A percentile compares a stretch with the other conserved stretches of the same genome.
phyloP scores from a whole-genome alignment of 2,329 filamentous ascomycete genomes.

The Lanzia echinophila region DNA sequence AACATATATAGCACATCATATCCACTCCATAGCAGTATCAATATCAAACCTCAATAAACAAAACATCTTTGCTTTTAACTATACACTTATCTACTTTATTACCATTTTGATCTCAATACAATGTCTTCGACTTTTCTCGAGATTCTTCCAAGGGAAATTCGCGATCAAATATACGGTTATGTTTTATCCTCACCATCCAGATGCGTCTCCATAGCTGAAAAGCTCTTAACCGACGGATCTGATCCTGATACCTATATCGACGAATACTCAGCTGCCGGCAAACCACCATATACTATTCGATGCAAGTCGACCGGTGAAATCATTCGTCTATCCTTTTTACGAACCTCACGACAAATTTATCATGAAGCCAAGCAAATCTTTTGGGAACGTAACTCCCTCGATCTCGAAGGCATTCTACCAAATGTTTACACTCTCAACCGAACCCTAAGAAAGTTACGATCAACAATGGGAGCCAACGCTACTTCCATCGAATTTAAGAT shows the following conservation, averaged over 20 bases:
- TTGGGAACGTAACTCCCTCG: constrained; percentile 8
- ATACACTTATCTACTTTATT: not conserved
- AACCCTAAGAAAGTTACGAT: constrained; percentile 1
- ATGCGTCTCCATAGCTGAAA: not conserved
- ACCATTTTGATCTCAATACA: too few species aligned
- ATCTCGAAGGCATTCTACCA: constrained; percentile 6
- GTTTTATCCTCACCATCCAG: constrained; percentile 6
- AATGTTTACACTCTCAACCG: constrained; percentile 1
- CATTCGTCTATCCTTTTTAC: constrained; percentile 6
- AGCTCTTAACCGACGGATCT: not conserved
- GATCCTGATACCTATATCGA: constrained; percentile 1
- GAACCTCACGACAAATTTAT: constrained; percentile 10
- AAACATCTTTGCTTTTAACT: not conserved
- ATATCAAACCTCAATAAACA: too few species aligned
- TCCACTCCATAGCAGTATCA: too few species aligned
- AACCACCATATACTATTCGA: constrained; percentile 5
- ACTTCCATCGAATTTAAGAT: constrained; percentile 7
- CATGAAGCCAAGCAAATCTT: constrained; percentile 4
- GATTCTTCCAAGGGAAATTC: constrained; percentile 8
- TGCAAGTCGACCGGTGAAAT: constrained; percentile 2
- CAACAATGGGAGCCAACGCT: constrained; percentile 1
- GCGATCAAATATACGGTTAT: constrained; percentile 11
- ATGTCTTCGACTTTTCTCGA: constrained; percentile 8
- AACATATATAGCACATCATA: too few species aligned
- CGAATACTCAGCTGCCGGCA: not conserved